phyloP scores from a whole-genome alignment of 352 stramenopile genomes.

The Phytophthora capsici region DNA sequence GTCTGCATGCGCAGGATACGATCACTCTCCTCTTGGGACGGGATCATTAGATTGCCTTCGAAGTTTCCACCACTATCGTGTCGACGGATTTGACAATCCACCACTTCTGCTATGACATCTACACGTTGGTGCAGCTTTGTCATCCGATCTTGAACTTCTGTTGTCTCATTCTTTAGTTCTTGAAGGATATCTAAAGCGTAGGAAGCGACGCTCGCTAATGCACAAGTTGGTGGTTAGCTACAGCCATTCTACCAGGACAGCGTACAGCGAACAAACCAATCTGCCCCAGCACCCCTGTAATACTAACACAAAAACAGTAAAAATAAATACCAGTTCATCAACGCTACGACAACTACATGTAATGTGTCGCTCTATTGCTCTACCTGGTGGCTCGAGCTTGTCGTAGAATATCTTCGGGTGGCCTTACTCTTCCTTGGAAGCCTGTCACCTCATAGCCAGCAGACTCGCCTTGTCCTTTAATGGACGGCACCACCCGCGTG shows the following conservation, averaged over 20 bases:
- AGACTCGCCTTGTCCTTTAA: constrained; percentile 19
- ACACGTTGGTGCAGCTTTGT: constrained; percentile 40
- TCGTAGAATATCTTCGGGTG: constrained; percentile 53
- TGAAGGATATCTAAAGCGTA: constrained; percentile 60
- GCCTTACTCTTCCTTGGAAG: constrained; percentile 12
- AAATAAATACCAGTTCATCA: not conserved
- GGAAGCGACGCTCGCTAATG: constrained; percentile 50
- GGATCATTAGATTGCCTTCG: constrained; percentile 10
- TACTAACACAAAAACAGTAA: constrained; percentile 25
- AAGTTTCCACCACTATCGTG: not conserved
- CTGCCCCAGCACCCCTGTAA: constrained; percentile 56
- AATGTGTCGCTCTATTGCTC: not conserved
- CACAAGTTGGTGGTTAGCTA: not conserved
- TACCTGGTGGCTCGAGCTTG: constrained; percentile 51
- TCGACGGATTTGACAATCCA: constrained; percentile 28
- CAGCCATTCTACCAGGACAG: not conserved
- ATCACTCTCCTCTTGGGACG: constrained; percentile 32
- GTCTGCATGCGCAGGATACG: constrained; percentile 32
- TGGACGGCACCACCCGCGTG: constrained; percentile 22
- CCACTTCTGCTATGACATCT: constrained; percentile 30
- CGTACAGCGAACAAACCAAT: constrained; percentile 41
- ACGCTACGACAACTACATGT: not conserved
- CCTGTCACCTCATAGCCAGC: constrained; percentile 10
- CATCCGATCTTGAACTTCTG: constrained; percentile 37
- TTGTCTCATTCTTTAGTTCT: constrained; percentile 52